A percentile compares a stretch with the other conserved stretches of the same genome.
Evolutionary conservation across 768 basidiomycete genomes (phyloP).

Genomic region (Gelatoporia subvermispora): DNA sequence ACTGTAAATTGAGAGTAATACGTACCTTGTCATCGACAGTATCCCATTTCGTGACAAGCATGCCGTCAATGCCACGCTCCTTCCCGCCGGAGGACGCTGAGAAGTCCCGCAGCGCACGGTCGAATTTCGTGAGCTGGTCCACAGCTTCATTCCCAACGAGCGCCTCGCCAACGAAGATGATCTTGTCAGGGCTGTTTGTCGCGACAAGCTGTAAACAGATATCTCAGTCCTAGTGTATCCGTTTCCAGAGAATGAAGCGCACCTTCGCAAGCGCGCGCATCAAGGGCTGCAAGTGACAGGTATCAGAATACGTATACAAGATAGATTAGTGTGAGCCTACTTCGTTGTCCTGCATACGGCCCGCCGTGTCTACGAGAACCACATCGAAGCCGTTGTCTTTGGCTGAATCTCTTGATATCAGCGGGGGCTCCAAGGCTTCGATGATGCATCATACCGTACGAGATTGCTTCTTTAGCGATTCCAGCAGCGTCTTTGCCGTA

Average conservation of each 20-base stretch:
- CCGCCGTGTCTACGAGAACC: constrained; percentile 96
- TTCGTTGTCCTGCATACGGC: constrained; percentile 99
- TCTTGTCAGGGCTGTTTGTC: constrained; percentile 94
- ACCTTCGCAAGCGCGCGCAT: constrained; percentile 99
- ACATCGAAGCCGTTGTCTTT: constrained; percentile 92
- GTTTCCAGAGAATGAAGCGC: neutral
- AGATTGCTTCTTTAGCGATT: constrained; percentile 93
- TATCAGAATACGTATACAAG: neutral
- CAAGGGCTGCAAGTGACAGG: constrained; percentile 57
- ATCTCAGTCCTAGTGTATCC: neutral
- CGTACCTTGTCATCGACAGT: constrained; percentile 94
- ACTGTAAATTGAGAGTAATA: constrained; percentile 1
- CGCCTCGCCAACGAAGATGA: constrained; percentile 97
- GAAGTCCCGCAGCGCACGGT: constrained; percentile 89
- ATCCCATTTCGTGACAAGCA: constrained; percentile 98
- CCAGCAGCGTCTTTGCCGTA: constrained; percentile 99
- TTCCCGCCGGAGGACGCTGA: constrained; percentile 66
- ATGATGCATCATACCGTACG: constrained; percentile 56
- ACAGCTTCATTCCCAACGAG: constrained; percentile 98
- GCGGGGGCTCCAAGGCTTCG: neutral
- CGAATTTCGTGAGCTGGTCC: constrained; percentile 95
- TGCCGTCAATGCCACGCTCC: constrained; percentile 94
- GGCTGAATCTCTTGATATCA: constrained; percentile 37
- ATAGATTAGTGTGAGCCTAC: constrained; percentile 32
- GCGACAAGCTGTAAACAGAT: constrained; percentile 65